These are phyloP conservation scores for Rhodamnia argentea DNA, from an alignment of 345 rosid species.

Conservation along the genomic window DNA sequence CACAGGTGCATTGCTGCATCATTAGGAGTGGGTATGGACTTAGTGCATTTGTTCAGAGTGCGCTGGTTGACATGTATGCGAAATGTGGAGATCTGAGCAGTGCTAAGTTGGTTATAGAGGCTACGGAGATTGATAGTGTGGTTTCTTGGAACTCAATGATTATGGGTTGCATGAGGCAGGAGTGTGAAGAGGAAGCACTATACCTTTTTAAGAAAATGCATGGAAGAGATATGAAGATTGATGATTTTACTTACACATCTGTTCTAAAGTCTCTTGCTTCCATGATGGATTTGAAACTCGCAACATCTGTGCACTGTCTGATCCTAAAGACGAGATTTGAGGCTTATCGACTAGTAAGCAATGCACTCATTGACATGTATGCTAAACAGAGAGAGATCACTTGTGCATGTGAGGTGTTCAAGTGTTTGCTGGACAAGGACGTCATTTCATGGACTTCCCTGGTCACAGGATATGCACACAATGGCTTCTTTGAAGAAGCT, in stretches of 20 bases:
- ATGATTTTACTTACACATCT: conserved; percentile 62
- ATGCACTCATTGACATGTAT: conserved; percentile 85
- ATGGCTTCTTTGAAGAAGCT: conserved; percentile 52
- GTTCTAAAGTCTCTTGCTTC: conserved; percentile 59
- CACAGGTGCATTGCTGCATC: conserved; percentile 63
- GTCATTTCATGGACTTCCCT: conserved; percentile 91
- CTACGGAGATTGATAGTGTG: conserved; percentile 44
- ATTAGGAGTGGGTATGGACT: conserved; percentile 55
- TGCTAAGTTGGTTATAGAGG: conserved; percentile 38
- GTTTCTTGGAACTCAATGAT: conserved; percentile 86
- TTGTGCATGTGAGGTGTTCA: conserved; percentile 49
- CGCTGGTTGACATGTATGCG: conserved; percentile 78
- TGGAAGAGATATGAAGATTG: conserved; percentile 37
- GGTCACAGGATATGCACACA: conserved; percentile 64
- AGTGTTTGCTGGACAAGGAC: conserved; percentile 52
- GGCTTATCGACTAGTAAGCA: conserved; percentile 46
- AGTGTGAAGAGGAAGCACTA: conserved; percentile 53
- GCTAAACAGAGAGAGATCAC: conserved; percentile 60
- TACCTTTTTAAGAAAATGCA: conserved; percentile 56
- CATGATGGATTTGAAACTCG: conserved; percentile 23
- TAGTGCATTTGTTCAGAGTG: conserved; percentile 65
- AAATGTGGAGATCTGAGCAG: conserved; percentile 57
- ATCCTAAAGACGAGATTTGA: conserved; percentile 67
- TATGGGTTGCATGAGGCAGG: conserved; percentile 61
- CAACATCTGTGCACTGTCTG: conserved; percentile 57